A percentile compares a stretch with the other conserved stretches of the same genome.
Conservation (phyloP, 257 asterid species). For the Ehretia macrophylla region DNA sequence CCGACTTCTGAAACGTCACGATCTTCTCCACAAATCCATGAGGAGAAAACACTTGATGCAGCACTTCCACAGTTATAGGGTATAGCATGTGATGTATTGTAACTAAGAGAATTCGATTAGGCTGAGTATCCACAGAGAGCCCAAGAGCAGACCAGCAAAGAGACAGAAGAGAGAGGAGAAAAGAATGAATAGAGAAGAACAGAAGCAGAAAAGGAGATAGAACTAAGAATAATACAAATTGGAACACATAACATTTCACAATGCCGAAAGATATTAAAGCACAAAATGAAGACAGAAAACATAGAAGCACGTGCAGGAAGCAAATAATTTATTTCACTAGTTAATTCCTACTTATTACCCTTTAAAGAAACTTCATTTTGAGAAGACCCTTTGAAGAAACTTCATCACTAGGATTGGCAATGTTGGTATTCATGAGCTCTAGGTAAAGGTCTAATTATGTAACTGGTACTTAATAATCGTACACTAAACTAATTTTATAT, state of each 20-base stretch:
- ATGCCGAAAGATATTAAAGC: neutral
- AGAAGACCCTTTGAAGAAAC: too few relatives aligned
- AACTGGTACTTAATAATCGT: too few relatives aligned
- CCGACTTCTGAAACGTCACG: constrained; percentile 99
- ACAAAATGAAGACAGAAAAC: constrained; percentile 3
- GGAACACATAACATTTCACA: constrained; percentile 10
- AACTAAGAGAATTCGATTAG: constrained; percentile 98
- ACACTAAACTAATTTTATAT: too few relatives aligned
- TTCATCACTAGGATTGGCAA: too few relatives aligned
- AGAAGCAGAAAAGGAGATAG: constrained; percentile 46
- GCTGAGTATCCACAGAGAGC: constrained; percentile 85
- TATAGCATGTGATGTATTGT: constrained; percentile 99
- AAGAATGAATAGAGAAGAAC: constrained; percentile 71
- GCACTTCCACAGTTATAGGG: constrained; percentile 99
- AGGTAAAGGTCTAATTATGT: too few relatives aligned
- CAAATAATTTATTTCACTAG: too few relatives aligned
- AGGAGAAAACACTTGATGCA: constrained; percentile 99
- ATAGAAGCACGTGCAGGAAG: neutral
- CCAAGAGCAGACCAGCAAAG: constrained; percentile 78
- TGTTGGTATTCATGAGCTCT: too few relatives aligned
- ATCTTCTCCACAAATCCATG: constrained; percentile 99
- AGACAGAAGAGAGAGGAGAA: constrained; percentile 74
- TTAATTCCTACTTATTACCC: too few relatives aligned
- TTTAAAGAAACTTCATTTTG: too few relatives aligned
- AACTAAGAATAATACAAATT: constrained; percentile 16